Percentiles rank a stretch among this genome's conserved stretches.
Conservation (phyloP, 2,329 filamentous ascomycete species). For the Monosporascus sp. region DNA sequence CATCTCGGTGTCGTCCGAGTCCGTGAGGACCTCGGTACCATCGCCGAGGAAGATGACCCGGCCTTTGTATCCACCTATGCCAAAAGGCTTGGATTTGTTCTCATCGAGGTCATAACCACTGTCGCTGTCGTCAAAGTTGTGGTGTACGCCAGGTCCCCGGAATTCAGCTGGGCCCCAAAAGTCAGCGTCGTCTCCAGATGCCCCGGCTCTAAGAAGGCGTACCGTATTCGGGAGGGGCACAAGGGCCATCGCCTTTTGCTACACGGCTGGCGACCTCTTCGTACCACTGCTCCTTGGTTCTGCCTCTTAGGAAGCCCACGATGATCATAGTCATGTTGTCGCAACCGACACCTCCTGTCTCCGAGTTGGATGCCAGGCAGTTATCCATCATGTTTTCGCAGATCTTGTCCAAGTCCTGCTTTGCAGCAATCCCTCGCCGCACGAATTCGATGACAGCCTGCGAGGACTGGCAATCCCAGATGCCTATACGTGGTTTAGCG, state of each 20-base stretch:
- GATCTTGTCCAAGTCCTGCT: conserved; percentile 90
- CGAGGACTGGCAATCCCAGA: conserved; percentile 99
- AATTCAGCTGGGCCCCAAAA: conserved; percentile 64
- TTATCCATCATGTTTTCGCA: conserved; percentile 99
- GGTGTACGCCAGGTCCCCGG: conserved; percentile 75
- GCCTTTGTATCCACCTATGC: conserved; percentile 67
- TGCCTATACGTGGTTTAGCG: conserved; percentile 55
- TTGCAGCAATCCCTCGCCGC: conserved; percentile 88
- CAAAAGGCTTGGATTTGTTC: conserved; percentile 57
- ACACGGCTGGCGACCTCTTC: conserved; percentile 91
- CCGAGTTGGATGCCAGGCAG: conserved; percentile 94
- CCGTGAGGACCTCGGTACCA: conserved; percentile 86
- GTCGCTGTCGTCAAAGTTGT: conserved; percentile 77
- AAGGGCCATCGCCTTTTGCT: conserved; percentile 93
- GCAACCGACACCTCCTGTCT: conserved; percentile 95
- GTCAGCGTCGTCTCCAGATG: conserved; percentile 26
- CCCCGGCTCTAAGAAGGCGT: conserved; percentile 49
- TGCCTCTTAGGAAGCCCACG: conserved; percentile 82
- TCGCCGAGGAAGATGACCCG: conserved; percentile 94
- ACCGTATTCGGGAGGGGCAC: conserved; percentile 99
- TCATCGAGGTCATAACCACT: conserved; percentile 74
- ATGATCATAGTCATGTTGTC: conserved; percentile 99
- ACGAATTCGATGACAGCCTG: conserved; percentile 98
- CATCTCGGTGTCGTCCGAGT: conserved; percentile 87
- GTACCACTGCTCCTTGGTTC: conserved; percentile 97